These are phyloP conservation scores for Bretschneidera sinensis DNA, from an alignment of 345 rosid species.

Conservation along the genomic window DNA sequence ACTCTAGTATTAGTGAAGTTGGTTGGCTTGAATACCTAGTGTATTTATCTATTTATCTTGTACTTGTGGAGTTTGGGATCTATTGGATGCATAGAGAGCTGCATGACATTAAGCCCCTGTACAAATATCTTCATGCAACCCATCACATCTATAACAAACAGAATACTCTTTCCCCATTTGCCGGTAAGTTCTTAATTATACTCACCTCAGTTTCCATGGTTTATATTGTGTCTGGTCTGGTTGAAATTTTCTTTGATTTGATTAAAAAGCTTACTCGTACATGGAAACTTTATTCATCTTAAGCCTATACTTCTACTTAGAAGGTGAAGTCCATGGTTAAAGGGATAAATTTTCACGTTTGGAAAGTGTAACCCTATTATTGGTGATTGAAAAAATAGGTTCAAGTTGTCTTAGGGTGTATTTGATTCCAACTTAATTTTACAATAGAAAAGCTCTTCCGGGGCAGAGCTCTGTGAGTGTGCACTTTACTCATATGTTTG, in stretches of 20 bases:
- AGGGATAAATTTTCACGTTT: neutral
- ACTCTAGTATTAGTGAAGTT: constrained; percentile 47
- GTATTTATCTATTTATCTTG: constrained; percentile 50
- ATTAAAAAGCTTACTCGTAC: neutral
- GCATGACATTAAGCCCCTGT: constrained; percentile 90
- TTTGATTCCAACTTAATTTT: no score
- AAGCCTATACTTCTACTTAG: neutral
- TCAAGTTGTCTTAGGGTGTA: neutral
- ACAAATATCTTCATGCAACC: constrained; percentile 83
- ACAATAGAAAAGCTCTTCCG: neutral
- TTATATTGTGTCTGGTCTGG: neutral
- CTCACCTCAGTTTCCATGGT: constrained; percentile 2
- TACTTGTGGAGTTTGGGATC: constrained; percentile 79
- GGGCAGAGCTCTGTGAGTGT: no score
- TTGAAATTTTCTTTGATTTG: constrained; percentile 1
- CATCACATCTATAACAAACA: constrained; percentile 98
- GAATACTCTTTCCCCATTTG: constrained; percentile 93
- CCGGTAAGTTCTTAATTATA: constrained; percentile 50
- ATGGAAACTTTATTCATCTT: no score
- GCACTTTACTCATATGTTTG: no score
- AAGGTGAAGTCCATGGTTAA: neutral
- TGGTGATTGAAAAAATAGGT: neutral
- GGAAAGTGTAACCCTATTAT: neutral
- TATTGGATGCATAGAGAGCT: constrained; percentile 96
- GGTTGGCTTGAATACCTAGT: constrained; percentile 52